Percentiles rank a stretch among this genome's conserved stretches.
Evolutionary conservation across 2,329 filamentous ascomycete species (phyloP).

Genomic region (Alternaria sp.): DNA sequence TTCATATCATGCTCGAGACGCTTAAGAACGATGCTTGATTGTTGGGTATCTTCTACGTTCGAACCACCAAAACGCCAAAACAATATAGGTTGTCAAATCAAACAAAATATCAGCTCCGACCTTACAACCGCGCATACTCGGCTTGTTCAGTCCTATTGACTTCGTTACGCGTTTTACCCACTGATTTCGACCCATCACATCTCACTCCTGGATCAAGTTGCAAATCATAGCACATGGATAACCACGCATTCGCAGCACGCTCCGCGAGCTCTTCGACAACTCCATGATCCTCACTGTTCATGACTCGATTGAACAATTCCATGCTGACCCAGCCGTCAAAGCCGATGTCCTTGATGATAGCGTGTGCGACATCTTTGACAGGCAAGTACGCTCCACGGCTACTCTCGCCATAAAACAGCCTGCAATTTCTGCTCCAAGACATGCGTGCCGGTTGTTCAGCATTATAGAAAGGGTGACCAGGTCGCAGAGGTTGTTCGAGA

Average conservation of each 20-base stretch:
- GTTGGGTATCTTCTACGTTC: constrained; percentile 3
- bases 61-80: neutral
- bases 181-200: neutral
- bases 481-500: constrained; percentile 64
- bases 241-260: constrained; percentile 62
- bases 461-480: constrained; percentile 67
- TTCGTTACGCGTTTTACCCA: neutral
- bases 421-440: constrained; percentile 81
- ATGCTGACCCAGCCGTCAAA: constrained; percentile 76
- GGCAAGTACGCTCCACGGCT: constrained; percentile 73
- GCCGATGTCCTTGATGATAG: constrained; percentile 69
- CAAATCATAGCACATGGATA: constrained; percentile 56
- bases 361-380: constrained; percentile 65
- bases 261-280: constrained; percentile 65
- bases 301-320: constrained; percentile 71
- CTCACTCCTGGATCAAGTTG: constrained; percentile 22
- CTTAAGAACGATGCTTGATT: neutral
- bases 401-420: constrained; percentile 72
- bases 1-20: neutral
- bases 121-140: constrained; percentile 15
- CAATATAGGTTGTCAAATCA: neutral
- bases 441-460: constrained; percentile 69
- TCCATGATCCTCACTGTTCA: constrained; percentile 61
- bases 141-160: neutral
- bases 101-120: neutral